phyloP scores from a whole-genome alignment of 2,329 filamentous ascomycete species.

The Botrytis byssoidea region DNA sequence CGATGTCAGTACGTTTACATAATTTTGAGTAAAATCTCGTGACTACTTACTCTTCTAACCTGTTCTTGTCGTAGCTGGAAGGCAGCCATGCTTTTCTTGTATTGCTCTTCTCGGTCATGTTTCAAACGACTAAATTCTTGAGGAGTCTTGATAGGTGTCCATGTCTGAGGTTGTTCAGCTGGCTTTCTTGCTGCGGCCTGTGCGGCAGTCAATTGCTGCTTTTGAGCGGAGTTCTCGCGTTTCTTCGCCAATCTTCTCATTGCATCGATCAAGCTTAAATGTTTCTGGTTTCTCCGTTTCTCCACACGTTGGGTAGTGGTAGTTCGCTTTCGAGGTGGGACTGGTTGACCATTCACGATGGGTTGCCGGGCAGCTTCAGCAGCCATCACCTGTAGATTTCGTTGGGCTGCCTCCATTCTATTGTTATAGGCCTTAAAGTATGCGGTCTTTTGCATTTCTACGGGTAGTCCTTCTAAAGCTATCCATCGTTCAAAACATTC shows the following conservation, averaged over 20 bases:
- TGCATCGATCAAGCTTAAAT: slow-evolving; percentile 84
- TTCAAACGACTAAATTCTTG: slow-evolving; percentile 88
- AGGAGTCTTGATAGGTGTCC: slow-evolving; percentile 59
- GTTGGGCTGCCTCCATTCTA: slow-evolving; percentile 59
- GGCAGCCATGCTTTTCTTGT: slow-evolving; percentile 59
- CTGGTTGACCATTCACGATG: slow-evolving; percentile 46
- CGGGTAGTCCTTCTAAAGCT: slow-evolving; percentile 81
- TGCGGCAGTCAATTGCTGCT: slow-evolving; percentile 77
- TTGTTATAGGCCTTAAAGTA: slow-evolving; percentile 79
- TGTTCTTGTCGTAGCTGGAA: slow-evolving; percentile 42
- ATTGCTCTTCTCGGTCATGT: slow-evolving; percentile 75
- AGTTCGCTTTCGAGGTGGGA: slow-evolving; percentile 61
- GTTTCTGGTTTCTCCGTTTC: slow-evolving; percentile 78
- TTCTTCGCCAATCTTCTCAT: slow-evolving; percentile 97
- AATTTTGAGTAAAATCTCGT: neutral
- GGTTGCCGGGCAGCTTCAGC: slow-evolving; percentile 36
- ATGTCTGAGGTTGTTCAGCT: slow-evolving; percentile 60
- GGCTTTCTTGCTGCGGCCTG: slow-evolving; percentile 80
- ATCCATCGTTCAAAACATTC: slow-evolving; percentile 99
- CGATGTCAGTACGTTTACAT: slow-evolving; percentile 25
- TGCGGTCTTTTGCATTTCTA: slow-evolving; percentile 91
- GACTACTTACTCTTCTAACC: slow-evolving; percentile 52
- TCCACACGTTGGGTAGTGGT: slow-evolving; percentile 84
- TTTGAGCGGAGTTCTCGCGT: slow-evolving; percentile 78
- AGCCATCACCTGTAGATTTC: slow-evolving; percentile 45